Conservation (phyloP, 2,329 filamentous ascomycete genomes). For the Neopestalotiopsis sp. region DNA sequence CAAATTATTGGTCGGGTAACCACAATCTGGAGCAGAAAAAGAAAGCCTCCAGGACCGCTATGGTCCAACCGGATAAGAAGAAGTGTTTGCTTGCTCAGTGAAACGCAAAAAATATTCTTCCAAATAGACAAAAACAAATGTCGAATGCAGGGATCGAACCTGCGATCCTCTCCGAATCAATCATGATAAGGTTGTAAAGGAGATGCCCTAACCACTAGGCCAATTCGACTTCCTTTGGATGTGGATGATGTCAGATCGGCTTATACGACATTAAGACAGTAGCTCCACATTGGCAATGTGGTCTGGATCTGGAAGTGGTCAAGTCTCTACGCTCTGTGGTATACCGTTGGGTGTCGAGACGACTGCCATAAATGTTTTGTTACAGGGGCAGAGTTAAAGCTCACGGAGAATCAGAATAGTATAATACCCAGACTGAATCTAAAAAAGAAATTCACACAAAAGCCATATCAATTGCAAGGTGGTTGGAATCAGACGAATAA, state of each 20-base stretch:
- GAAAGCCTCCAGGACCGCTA: too few relatives aligned
- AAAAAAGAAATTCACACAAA: too few relatives aligned
- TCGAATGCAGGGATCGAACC: constrained; percentile 52
- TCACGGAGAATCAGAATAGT: too few relatives aligned
- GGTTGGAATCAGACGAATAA: too few relatives aligned
- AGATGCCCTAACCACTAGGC: constrained; percentile 47
- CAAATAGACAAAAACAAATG: constrained; percentile 26
- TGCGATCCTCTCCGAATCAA: constrained; percentile 45
- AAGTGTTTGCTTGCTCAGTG: background rate
- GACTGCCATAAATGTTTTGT: too few relatives aligned
- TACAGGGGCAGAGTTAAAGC: too few relatives aligned
- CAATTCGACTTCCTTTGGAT: constrained; percentile 33
- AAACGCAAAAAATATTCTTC: too few relatives aligned
- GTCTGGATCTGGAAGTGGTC: background rate
- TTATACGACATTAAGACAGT: background rate
- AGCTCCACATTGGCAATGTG: background rate
- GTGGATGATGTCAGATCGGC: background rate
- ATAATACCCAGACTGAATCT: too few relatives aligned
- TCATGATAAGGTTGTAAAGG: constrained; percentile 41
- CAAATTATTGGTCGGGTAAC: too few relatives aligned
- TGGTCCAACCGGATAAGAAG: too few relatives aligned
- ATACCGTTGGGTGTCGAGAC: background rate
- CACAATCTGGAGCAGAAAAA: too few relatives aligned
- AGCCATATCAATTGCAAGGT: too few relatives aligned
- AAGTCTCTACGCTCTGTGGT: background rate